Evolutionary conservation across 2,329 filamentous ascomycete species (phyloP).

Genomic region (Geoglossum cookeanum): DNA sequence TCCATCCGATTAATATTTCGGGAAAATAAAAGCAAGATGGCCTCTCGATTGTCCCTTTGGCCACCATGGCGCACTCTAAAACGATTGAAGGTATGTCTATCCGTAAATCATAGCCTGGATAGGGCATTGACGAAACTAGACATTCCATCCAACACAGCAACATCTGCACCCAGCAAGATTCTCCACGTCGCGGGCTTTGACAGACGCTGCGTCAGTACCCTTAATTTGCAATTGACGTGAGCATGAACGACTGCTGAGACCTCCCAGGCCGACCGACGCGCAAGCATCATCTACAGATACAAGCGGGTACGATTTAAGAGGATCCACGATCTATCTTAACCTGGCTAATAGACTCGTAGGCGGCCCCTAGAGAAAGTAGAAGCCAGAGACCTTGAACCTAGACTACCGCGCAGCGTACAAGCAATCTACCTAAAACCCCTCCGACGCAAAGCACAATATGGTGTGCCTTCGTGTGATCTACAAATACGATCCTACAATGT

Average conservation of each 20-base stretch:
- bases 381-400: constrained; percentile 18
- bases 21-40: neutral
- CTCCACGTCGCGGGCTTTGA: constrained; percentile 8
- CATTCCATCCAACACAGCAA: neutral
- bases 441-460: constrained; percentile 52
- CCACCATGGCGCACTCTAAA: neutral
- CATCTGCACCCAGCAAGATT: constrained; percentile 6
- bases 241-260: neutral
- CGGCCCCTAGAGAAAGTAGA: neutral
- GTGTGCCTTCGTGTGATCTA: constrained; percentile 72
- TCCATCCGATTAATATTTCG: neutral
- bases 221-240: neutral
- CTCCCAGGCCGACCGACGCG: neutral
- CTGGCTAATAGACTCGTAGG: neutral
- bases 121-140: neutral
- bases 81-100: neutral
- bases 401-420: constrained; percentile 62
- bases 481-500: constrained; percentile 83
- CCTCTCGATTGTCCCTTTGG: neutral
- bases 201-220: neutral
- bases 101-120: neutral
- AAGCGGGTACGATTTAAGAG: neutral
- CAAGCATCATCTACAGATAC: neutral
- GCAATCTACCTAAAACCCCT: constrained; percentile 74
- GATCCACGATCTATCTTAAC: too few relatives aligned